Base-by-base conservation (phyloP, 169 alveolate species). In the Plasmodium cynomolgi region DNA sequence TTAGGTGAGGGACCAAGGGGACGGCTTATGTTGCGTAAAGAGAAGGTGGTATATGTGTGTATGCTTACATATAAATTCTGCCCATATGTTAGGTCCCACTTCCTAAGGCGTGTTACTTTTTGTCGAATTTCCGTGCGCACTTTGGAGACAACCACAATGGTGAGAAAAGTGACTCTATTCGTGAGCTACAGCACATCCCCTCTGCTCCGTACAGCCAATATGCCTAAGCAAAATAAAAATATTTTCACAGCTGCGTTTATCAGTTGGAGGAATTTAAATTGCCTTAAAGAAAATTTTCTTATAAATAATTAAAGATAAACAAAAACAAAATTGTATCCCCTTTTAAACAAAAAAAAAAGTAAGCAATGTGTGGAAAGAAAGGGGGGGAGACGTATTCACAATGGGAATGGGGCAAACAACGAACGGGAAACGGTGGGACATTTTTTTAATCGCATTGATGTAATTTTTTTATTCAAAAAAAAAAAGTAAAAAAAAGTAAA, bases 241-340 rank as follows among this genome's bases (percentile, higher is more conserved):
- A 37, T 71, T 26, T 84, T 71, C 39, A 84, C 58, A 72, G 56
- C 34, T 84, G 17, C 23, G 20, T 44, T 84, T 72, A 82, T 82
- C 41, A 82, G 26, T 82, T 82, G 41, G 31, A 47, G 41, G 34
- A 13, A 26, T 82, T 33, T 20, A 82, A 82, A 77, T 82, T 31
- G 23, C 39, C 37, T 82, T 82, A 82, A 82, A 56, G 56, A 58
- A 82, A 82, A 37, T 33, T 29, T 58, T 82, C 79, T 3, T 82
- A 33, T 82, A 82, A 82, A 82, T 82, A 82, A 56, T 82, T 82
- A 54, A 82, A 58, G 90, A 82, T 23, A 54, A 82, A 31, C 54
- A 82, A 82, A 82, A 50, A 72, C 41, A 84, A 84, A 71, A 72
- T 84, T 68, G 73, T 20, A 68, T 68, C 77, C 77, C 37, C 37